phyloP scores from a whole-genome alignment of 2,329 filamentous ascomycete genomes.

The Trichoderma breve region DNA sequence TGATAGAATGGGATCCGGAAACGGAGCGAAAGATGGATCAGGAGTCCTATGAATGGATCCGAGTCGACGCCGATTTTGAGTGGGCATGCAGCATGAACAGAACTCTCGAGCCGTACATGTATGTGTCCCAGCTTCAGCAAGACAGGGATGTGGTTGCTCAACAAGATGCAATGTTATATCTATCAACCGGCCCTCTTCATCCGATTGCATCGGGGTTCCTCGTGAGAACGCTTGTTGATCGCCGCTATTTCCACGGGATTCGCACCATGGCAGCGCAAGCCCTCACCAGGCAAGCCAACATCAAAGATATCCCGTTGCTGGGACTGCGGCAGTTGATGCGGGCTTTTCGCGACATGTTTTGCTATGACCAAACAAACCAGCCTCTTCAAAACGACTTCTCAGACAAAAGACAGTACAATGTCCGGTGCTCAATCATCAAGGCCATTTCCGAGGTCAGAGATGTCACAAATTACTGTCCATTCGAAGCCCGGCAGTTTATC shows the following conservation, averaged over 20 bases:
- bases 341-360: slow-evolving; percentile 85
- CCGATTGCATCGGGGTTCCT: slow-evolving; percentile 86
- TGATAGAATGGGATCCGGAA: slow-evolving; percentile 86
- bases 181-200: slow-evolving; percentile 65
- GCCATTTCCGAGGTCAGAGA: slow-evolving; percentile 79
- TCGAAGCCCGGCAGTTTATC: slow-evolving; percentile 77
- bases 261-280: slow-evolving; percentile 79
- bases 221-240: slow-evolving; percentile 84
- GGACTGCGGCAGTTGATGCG: slow-evolving; percentile 82
- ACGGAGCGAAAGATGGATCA: slow-evolving; percentile 90
- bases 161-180: slow-evolving; percentile 72
- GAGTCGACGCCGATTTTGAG: slow-evolving; percentile 96
- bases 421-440: slow-evolving; percentile 79
- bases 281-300: slow-evolving; percentile 71
- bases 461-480: slow-evolving; percentile 69
- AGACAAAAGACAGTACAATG: slow-evolving; percentile 78
- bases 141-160: slow-evolving; percentile 95
- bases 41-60: slow-evolving; percentile 98
- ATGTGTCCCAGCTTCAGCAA: slow-evolving; percentile 93
- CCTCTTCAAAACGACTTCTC: slow-evolving; percentile 88
- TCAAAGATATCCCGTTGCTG: slow-evolving; percentile 66
- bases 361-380: slow-evolving; percentile 72
- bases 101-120: slow-evolving; percentile 94
- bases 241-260: slow-evolving; percentile 90
- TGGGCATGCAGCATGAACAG: slow-evolving; percentile 86